phyloP scores from a whole-genome alignment of 139 green algal genomes.

The Tetradesmus obliquus region DNA sequence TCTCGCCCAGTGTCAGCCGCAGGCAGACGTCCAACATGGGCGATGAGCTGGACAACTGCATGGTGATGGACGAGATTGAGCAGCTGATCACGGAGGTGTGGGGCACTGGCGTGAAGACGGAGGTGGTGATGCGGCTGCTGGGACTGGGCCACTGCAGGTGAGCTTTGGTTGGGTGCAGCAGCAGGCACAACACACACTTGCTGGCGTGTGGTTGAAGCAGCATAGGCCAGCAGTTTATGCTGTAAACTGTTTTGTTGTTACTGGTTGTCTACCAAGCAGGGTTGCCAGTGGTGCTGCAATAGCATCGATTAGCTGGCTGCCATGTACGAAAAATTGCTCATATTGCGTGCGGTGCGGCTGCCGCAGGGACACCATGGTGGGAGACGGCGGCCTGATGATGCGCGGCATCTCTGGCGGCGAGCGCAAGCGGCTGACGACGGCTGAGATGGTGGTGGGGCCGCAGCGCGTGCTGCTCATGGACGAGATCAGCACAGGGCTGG shows the following conservation, averaged over 20 bases:
- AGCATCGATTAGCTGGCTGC: background rate
- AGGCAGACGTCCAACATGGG: background rate
- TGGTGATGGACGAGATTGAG: constrained; percentile 36
- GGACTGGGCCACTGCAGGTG: constrained; percentile 52
- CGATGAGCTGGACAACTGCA: background rate
- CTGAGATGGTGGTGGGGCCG: constrained; percentile 79
- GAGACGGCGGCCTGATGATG: constrained; percentile 39
- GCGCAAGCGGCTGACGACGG: constrained; percentile 80
- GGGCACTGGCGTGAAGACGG: constrained; percentile 22
- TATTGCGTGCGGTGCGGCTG: background rate
- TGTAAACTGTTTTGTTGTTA: too few species aligned
- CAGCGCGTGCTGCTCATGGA: constrained; percentile 67
- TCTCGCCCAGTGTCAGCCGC: background rate
- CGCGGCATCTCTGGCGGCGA: constrained; percentile 52
- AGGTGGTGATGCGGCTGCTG: constrained; percentile 52
- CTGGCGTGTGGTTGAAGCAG: too few species aligned
- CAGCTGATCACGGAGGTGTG: constrained; percentile 24
- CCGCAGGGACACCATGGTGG: constrained; percentile 29
- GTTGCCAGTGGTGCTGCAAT: background rate
- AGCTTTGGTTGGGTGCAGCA: constrained; percentile 48
- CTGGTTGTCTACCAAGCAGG: too few species aligned
- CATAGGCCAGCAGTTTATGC: too few species aligned
- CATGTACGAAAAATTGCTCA: background rate
- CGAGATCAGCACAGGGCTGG: constrained; percentile 71
- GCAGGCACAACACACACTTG: constrained; percentile 50